Conservation (phyloP, 2,329 filamentous ascomycete species). For the Lasiodiplodia sp. region DNA sequence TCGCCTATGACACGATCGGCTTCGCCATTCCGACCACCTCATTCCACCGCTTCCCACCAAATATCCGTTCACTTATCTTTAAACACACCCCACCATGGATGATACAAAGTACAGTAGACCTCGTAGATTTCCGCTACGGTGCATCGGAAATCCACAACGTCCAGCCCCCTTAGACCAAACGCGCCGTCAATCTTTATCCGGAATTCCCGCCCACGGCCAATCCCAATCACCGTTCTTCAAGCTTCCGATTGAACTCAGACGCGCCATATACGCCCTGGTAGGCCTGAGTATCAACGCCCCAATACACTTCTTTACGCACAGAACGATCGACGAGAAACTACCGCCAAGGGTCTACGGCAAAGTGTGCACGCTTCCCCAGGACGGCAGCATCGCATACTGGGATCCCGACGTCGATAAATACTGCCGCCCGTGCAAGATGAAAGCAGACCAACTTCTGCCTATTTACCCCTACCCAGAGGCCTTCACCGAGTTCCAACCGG, state of each 20-base stretch:
- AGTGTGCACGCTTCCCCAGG: not conserved
- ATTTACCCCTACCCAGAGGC: not conserved
- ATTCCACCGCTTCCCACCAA: too few species aligned
- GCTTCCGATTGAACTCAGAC: not conserved
- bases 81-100: too few species aligned
- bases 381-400: not conserved
- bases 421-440: not conserved
- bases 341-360: not conserved
- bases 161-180: not conserved
- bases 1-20: too few species aligned
- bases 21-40: too few species aligned
- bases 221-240: not conserved
- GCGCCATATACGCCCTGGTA: not conserved
- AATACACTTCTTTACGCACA: not conserved
- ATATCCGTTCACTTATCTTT: too few species aligned
- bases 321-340: too few species aligned
- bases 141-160: not conserved
- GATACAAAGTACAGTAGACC: too few species aligned
- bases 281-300: not conserved
- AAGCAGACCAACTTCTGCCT: not conserved
- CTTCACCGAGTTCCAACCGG: not conserved
- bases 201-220: not conserved
- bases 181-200: not conserved
- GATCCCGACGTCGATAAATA: not conserved
- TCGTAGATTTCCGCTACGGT: too few species aligned